Evolutionary conservation across 163 green algal species (phyloP).

Genomic region (Trebouxia gelatinosa): DNA sequence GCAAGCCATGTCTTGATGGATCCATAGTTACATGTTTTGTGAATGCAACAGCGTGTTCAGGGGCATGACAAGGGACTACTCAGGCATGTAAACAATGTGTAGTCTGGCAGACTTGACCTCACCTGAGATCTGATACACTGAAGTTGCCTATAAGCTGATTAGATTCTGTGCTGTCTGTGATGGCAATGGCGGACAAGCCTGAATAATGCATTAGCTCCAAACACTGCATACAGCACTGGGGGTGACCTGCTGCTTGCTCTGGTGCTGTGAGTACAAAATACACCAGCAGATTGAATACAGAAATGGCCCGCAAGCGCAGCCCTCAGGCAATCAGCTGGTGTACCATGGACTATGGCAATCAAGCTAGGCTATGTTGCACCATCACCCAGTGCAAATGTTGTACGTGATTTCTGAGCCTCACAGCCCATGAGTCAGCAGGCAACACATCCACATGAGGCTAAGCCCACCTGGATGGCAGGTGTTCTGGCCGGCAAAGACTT

Average conservation of each 20-base stretch:
- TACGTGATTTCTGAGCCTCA: too few species aligned
- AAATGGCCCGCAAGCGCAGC: too few species aligned
- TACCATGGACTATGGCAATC: too few species aligned
- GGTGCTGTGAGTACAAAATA: background rate
- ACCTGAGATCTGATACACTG: constrained; percentile 70
- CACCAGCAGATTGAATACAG: background rate
- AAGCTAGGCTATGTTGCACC: too few species aligned
- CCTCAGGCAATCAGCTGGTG: too few species aligned
- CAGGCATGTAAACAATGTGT: background rate
- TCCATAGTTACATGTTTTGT: too few species aligned
- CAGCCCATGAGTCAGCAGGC: too few species aligned
- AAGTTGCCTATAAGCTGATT: constrained; percentile 83
- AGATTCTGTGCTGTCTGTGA: constrained; percentile 47
- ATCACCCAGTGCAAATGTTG: too few species aligned
- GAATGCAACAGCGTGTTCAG: too few species aligned
- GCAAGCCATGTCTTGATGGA: too few species aligned
- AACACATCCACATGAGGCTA: too few species aligned
- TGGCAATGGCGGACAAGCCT: constrained; percentile 58
- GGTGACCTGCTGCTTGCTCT: background rate
- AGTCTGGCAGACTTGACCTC: constrained; percentile 3
- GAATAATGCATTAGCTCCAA: constrained; percentile 62
- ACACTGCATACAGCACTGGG: constrained; percentile 40
- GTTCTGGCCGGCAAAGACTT: constrained; percentile 52
- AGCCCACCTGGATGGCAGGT: constrained; percentile 45
- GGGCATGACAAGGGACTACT: too few species aligned